Evolutionary conservation across 2,329 filamentous ascomycete genomes (phyloP).

Genomic region (Fusarium pseudonygamai): DNA sequence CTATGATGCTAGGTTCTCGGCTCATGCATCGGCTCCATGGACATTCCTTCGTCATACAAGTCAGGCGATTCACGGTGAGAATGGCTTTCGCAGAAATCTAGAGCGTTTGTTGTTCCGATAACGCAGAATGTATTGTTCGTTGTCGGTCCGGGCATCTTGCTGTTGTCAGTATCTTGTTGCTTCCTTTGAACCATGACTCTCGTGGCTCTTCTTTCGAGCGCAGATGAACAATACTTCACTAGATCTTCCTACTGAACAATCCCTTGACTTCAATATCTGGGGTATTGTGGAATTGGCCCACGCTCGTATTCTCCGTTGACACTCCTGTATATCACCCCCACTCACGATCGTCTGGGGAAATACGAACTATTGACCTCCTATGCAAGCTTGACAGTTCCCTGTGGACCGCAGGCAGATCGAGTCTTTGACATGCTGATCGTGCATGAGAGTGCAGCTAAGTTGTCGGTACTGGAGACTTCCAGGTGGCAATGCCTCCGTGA

Average conservation of each 20-base stretch:
- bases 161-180: background rate
- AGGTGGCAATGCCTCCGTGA: background rate
- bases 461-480: background rate
- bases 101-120: conserved; percentile 1
- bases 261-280: background rate
- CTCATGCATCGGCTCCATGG: background rate
- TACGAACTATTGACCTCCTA: background rate
- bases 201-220: background rate
- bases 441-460: background rate
- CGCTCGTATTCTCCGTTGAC: background rate
- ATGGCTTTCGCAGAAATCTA: background rate
- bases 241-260: background rate
- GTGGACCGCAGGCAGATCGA: background rate
- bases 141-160: background rate
- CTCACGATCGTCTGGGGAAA: conserved; percentile 29
- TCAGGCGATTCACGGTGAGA: background rate
- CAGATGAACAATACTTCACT: background rate
- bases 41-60: conserved; percentile 14
- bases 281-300: conserved; percentile 1
- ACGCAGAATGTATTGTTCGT: background rate
- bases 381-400: background rate
- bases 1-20: background rate
- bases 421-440: background rate
- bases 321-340: conserved; percentile 23
- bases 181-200: background rate